phyloP scores from a whole-genome alignment of 768 basidiomycete species.

The Arthromyces matolae region DNA sequence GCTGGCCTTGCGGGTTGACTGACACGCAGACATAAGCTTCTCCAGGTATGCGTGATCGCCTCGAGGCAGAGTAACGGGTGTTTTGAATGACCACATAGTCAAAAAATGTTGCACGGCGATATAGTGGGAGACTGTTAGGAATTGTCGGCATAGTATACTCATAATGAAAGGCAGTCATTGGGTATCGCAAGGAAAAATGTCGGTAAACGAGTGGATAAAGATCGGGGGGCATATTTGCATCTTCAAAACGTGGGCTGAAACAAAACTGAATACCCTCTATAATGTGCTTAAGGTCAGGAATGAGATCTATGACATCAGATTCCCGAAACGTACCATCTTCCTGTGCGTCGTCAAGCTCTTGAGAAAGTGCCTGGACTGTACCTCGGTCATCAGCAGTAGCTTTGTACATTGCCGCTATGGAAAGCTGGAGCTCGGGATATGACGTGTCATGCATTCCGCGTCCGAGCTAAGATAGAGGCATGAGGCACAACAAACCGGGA shows the following conservation, averaged over 20 bases:
- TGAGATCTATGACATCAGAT: neutral
- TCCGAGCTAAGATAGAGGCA: neutral
- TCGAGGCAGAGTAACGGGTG: neutral
- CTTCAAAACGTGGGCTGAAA: neutral
- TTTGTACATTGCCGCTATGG: constrained; percentile 18
- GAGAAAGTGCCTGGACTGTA: constrained; percentile 11
- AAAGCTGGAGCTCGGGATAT: constrained; percentile 1
- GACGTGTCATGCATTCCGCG: neutral
- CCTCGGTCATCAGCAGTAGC: constrained; percentile 22
- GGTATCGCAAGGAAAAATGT: neutral
- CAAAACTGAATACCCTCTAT: neutral
- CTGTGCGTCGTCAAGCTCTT: constrained; percentile 19
- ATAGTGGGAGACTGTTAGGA: neutral
- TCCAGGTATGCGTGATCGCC: neutral
- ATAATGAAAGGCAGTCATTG: neutral
- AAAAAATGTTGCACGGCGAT: neutral
- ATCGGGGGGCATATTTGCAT: neutral
- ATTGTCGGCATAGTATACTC: neutral
- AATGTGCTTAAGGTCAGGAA: neutral
- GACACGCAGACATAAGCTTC: neutral
- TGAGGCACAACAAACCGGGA: neutral
- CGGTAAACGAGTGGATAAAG: neutral
- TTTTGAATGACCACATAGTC: neutral
- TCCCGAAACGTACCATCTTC: constrained; percentile 14
- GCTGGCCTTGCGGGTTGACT: neutral